phyloP scores from a whole-genome alignment of 2,329 filamentous ascomycete species.

The Tricladium varicosporioides region DNA sequence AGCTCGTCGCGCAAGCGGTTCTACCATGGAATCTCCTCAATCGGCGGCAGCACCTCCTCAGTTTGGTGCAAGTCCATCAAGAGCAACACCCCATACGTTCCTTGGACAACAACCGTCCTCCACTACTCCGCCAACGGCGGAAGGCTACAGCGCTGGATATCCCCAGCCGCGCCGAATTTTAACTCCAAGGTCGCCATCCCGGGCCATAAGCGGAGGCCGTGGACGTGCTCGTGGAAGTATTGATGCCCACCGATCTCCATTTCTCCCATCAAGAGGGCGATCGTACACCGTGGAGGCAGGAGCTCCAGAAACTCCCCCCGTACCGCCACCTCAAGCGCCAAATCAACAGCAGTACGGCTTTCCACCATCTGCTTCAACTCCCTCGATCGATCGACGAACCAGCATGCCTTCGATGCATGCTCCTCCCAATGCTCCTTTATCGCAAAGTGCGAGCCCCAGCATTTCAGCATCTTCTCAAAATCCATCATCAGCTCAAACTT shows the following conservation, averaged over 20 bases:
- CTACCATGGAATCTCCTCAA: slow-evolving; percentile 24
- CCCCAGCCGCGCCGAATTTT: slow-evolving; percentile 26
- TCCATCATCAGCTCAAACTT: slow-evolving; percentile 39
- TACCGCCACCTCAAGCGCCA: slow-evolving; percentile 36
- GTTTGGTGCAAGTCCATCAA: slow-evolving; percentile 27
- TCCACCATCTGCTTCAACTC: slow-evolving; percentile 41
- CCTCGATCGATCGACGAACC: slow-evolving; percentile 33
- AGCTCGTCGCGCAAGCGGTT: slow-evolving; percentile 22
- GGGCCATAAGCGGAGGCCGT: slow-evolving; percentile 49
- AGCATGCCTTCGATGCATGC: slow-evolving; percentile 38
- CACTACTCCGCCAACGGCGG: slow-evolving; percentile 21
- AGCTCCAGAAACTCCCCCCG: slow-evolving; percentile 40
- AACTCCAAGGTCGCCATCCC: slow-evolving; percentile 44
- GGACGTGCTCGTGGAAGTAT: slow-evolving; percentile 44
- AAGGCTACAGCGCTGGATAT: slow-evolving; percentile 29
- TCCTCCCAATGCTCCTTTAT: slow-evolving; percentile 37
- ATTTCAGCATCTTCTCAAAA: slow-evolving; percentile 48
- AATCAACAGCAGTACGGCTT: slow-evolving; percentile 29
- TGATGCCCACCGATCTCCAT: slow-evolving; percentile 48
- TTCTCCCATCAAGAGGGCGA: slow-evolving; percentile 41
- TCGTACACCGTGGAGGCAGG: slow-evolving; percentile 43
- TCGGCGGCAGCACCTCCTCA: slow-evolving; percentile 19
- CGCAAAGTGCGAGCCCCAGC: slow-evolving; percentile 43
- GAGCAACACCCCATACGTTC: slow-evolving; percentile 21
- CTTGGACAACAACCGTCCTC: slow-evolving; percentile 19